Base-by-base conservation (phyloP, 495 filamentous ascomycete genomes). In the Corynascus novoguineensis region DNA sequence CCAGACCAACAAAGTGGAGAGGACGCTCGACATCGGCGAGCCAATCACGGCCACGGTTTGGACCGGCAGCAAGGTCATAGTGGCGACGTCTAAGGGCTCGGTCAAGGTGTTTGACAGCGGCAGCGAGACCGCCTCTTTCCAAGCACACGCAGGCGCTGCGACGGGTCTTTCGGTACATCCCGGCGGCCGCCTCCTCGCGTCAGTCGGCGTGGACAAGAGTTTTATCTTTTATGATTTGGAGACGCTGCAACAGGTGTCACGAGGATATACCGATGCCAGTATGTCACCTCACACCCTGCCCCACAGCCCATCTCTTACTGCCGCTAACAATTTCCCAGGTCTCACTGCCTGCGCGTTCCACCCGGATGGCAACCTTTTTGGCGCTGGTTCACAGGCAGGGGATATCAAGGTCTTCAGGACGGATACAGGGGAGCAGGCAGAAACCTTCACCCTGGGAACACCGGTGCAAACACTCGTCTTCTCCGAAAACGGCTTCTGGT, bases 401-500 rank as follows among this genome's bases (percentile, higher is more conserved):
- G 81, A 88, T 40, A 88, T 97, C 72, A 87, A 89, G 60, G 77
- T 97, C 52, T 97, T 88, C 70, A 86, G 96, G 63, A 83, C 89
- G 47, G 90, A 86, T 67, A 84, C 82, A 3, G 84, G 87, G 11
- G 72, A 80, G 50, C 78, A 79, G 59, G 89, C 86, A 17, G 88
- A 88, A 15, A 80, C 77, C 63, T 92, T 92, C 68, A 72, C 78
- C 14, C 76, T 86, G 54, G 77, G 80, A 5, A 81, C 81, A 2
- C 81, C 89, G 0, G 80, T 96, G 28, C 82, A 85, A 62, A 79
- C 82, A 28, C 72, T 98, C 7, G 76, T 83, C 60, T 98, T 98
- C 75, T 97, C 92, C 0, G 95, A 98, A 71, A 98, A 97, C 59
- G 93, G 93, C n/a, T 92, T 86, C 58, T 97, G 90, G 86, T 83